A percentile compares a stretch with the other conserved stretches of the same genome.
Evolutionary conservation across 2,329 filamentous ascomycete species (phyloP).

Genomic region (Pestalotiopsis sp.): DNA sequence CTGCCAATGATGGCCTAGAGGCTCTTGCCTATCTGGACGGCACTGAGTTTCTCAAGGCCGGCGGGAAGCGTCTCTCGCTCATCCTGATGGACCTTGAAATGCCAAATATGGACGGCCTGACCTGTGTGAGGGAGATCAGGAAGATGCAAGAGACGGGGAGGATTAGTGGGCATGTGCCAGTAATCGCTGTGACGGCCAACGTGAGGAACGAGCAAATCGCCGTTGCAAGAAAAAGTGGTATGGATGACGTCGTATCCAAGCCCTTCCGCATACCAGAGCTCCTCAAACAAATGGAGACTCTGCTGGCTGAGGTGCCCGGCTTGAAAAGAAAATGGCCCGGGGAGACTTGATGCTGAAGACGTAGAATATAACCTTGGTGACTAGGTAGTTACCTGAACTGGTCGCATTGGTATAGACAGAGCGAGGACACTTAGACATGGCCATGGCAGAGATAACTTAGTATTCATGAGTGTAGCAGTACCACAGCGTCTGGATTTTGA

Average conservation of each 20-base stretch:
- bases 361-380: neutral
- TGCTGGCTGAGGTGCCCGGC: constrained; percentile 17
- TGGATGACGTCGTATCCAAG: constrained; percentile 57
- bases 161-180: constrained; percentile 36
- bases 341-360: neutral
- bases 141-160: constrained; percentile 34
- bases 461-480: too few species aligned
- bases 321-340: neutral
- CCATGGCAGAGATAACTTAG: neutral
- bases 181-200: constrained; percentile 49
- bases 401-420: neutral
- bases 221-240: constrained; percentile 35
- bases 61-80: constrained; percentile 32
- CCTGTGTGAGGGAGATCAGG: constrained; percentile 40
- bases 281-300: constrained; percentile 37
- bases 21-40: constrained; percentile 41
- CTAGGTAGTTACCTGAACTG: neutral
- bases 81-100: constrained; percentile 50
- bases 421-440: neutral
- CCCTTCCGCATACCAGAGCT: constrained; percentile 54
- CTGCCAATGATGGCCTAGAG: constrained; percentile 63
- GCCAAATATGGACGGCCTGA: constrained; percentile 49
- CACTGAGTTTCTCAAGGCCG: constrained; percentile 28
- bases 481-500: too few species aligned
- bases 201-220: constrained; percentile 41